Percentiles rank a stretch among this genome's conserved stretches.
Conservation (phyloP, 805 yeast species). For the Zygoascus tannicola region DNA sequence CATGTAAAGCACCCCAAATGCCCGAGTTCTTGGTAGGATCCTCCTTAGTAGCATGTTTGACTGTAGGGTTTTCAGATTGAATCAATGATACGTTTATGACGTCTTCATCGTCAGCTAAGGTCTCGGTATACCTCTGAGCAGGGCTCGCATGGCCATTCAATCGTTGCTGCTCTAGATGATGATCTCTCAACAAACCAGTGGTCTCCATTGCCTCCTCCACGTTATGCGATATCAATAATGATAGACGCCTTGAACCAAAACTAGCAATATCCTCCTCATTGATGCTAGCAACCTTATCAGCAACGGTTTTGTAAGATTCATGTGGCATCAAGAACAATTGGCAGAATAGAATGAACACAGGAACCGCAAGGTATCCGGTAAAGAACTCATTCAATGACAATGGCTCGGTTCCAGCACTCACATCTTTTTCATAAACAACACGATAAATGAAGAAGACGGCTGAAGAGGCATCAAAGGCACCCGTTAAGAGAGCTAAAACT, state of each 20-base stretch:
- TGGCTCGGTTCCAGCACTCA: slow-evolving; percentile 10
- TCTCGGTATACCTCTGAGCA: neutral
- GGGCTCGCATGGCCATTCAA: neutral
- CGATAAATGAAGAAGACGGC: slow-evolving; percentile 75
- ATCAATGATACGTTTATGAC: slow-evolving; percentile 1
- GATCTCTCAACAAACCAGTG: slow-evolving; percentile 13
- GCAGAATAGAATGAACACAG: slow-evolving; percentile 63
- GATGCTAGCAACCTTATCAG: slow-evolving; percentile 18
- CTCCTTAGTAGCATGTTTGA: slow-evolving; percentile 6
- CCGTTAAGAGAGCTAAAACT: slow-evolving; percentile 72
- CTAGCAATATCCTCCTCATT: neutral
- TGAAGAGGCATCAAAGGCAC: slow-evolving; percentile 92
- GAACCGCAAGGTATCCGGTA: slow-evolving; percentile 58
- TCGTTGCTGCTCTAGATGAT: neutral
- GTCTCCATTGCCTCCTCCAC: slow-evolving; percentile 57
- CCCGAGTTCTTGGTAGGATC: slow-evolving; percentile 32
- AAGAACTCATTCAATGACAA: slow-evolving; percentile 54
- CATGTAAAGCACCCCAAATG: slow-evolving; percentile 73
- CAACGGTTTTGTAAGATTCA: slow-evolving; percentile 54
- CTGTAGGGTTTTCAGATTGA: neutral
- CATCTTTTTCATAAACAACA: slow-evolving; percentile 42
- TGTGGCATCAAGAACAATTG: slow-evolving; percentile 75
- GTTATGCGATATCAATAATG: slow-evolving; percentile 2
- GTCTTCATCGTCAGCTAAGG: neutral
- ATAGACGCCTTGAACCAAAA: slow-evolving; percentile 2